Percentiles rank a stretch among this genome's conserved stretches.
phyloP scores from a whole-genome alignment of 805 yeast species.

The Kazachstania psychrophila region DNA sequence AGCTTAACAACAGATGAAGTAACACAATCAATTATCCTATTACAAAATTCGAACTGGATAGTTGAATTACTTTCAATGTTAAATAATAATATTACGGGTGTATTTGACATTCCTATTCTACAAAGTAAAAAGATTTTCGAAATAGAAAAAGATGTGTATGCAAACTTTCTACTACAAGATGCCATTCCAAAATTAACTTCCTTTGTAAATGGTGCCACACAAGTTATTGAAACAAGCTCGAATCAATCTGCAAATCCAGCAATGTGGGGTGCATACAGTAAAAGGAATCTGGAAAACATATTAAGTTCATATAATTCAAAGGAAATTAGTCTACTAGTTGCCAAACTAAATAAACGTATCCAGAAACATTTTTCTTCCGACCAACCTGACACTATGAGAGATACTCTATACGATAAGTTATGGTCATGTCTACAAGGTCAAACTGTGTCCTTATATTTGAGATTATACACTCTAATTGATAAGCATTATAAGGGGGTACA shows the following conservation, averaged over 20 bases:
- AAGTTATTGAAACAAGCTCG: slow-evolving; percentile 26
- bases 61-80: slow-evolving; percentile 32
- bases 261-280: slow-evolving; percentile 55
- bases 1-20: slow-evolving; percentile 14
- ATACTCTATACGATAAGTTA: slow-evolving; percentile 47
- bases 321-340: slow-evolving; percentile 48
- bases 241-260: slow-evolving; percentile 37
- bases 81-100: slow-evolving; percentile 11
- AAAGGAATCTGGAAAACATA: slow-evolving; percentile 49
- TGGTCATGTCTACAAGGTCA: slow-evolving; percentile 66
- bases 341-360: slow-evolving; percentile 47
- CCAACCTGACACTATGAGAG: slow-evolving; percentile 19
- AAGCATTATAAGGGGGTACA: slow-evolving; percentile 48
- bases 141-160: slow-evolving; percentile 34
- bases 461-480: slow-evolving; percentile 46
- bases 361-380: slow-evolving; percentile 40
- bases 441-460: slow-evolving; percentile 45
- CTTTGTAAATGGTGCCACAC: slow-evolving; percentile 56
- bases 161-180: slow-evolving; percentile 39
- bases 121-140: slow-evolving; percentile 24
- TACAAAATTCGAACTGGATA: slow-evolving; percentile 47
- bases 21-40: slow-evolving; percentile 37
- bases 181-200: slow-evolving; percentile 60
- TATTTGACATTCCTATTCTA: slow-evolving; percentile 16
- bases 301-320: slow-evolving; percentile 46